phyloP scores from a whole-genome alignment of 805 yeast species.

The Candida railenensis region DNA sequence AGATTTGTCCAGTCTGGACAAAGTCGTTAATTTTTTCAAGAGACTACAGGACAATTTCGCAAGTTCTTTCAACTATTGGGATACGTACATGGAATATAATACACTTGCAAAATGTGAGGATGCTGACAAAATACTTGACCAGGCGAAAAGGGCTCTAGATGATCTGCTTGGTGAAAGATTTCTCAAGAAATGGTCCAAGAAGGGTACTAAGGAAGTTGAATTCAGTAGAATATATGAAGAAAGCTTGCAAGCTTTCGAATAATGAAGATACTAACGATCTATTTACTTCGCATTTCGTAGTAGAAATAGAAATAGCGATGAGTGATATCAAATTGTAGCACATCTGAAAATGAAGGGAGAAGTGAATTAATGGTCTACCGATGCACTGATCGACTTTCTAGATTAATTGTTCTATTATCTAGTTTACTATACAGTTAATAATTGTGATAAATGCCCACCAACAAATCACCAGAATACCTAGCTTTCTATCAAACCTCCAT shows the following conservation, averaged over 20 bases:
- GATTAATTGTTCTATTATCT: neutral
- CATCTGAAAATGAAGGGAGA: no score
- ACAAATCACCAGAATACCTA: conserved; percentile 23
- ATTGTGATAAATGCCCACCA: conserved; percentile 22
- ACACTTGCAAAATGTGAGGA: neutral
- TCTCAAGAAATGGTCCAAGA: neutral
- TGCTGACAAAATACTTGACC: neutral
- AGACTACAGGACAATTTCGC: neutral
- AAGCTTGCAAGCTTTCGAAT: neutral
- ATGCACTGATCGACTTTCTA: no score
- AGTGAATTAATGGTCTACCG: no score
- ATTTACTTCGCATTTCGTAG: no score
- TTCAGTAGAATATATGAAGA: neutral
- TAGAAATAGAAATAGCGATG: no score
- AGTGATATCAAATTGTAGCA: no score
- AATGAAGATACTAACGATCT: neutral
- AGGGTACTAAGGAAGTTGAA: neutral
- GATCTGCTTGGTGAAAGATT: neutral
- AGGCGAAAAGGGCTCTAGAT: neutral
- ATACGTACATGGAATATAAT: conserved; percentile 1
- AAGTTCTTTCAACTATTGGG: neutral
- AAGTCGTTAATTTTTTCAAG: neutral
- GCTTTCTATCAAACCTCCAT: conserved; percentile 32
- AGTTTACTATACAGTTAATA: conserved; percentile 12
- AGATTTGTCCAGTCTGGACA: neutral